A percentile compares a stretch with the other conserved stretches of the same genome.
phyloP scores from a whole-genome alignment of 768 basidiomycete species.

The Lentinula lateritia region DNA sequence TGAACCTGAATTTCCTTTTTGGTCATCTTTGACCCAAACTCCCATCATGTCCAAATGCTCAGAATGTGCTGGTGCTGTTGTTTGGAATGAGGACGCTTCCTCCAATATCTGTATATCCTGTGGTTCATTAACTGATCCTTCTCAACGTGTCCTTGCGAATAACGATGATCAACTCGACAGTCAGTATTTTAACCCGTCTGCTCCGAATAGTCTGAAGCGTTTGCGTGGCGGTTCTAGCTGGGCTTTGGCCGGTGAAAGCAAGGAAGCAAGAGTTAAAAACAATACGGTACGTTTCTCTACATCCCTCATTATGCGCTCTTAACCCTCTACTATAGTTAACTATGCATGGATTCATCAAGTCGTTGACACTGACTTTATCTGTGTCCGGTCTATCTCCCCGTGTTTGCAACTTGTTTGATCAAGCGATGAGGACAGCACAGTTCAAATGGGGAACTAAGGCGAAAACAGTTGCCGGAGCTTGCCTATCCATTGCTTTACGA shows the following conservation, averaged over 20 bases:
- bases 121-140: constrained; percentile 62
- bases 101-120: constrained; percentile 66
- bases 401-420: constrained; percentile 63
- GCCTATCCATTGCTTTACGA: constrained; percentile 65
- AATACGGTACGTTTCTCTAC: constrained; percentile 44
- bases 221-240: constrained; percentile 47
- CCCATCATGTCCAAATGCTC: constrained; percentile 36
- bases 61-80: constrained; percentile 47
- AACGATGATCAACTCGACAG: constrained; percentile 14
- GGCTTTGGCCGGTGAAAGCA: constrained; percentile 61
- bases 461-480: constrained; percentile 62
- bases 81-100: constrained; percentile 52
- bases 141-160: constrained; percentile 55
- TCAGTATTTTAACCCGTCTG: constrained; percentile 4
- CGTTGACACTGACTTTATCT: constrained; percentile 53
- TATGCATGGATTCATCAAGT: constrained; percentile 58
- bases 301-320: constrained; percentile 9
- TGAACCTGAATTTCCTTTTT: neutral
- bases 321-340: constrained; percentile 38
- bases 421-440: constrained; percentile 50
- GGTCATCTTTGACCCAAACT: constrained; percentile 6
- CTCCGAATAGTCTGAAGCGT: constrained; percentile 40
- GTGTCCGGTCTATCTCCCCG: constrained; percentile 59
- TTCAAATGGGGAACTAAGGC: constrained; percentile 76
- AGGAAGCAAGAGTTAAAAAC: constrained; percentile 56